Conservation (phyloP, 73 alveolate species). For the Halteria grandinella region DNA sequence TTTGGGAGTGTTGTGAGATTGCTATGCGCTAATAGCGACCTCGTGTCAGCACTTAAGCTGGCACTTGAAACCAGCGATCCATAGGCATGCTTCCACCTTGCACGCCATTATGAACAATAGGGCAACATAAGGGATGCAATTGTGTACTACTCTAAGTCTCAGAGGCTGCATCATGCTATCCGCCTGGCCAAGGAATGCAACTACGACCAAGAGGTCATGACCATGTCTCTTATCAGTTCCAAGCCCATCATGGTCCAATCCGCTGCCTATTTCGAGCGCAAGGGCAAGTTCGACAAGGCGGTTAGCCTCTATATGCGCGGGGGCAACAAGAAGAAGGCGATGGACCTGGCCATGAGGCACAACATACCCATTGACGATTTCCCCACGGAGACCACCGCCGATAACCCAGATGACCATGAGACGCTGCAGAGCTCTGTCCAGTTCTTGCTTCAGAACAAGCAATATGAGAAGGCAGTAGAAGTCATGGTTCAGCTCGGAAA, state of each 20-base stretch:
- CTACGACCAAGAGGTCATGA: conserved; percentile 86
- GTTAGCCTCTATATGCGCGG: conserved; percentile 91
- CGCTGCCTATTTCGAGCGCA: conserved; percentile 95
- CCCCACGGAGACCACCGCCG: conserved; percentile 44
- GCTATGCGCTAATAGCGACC: conserved; percentile 74
- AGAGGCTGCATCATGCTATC: conserved; percentile 94
- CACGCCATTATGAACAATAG: conserved; percentile 85
- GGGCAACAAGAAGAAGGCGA: conserved; percentile 93
- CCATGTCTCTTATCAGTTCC: conserved; percentile 85
- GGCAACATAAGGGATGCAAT: conserved; percentile 92
- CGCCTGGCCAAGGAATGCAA: conserved; percentile 94
- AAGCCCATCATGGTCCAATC: conserved; percentile 84
- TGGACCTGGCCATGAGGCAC: conserved; percentile 79
- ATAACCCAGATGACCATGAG: conserved; percentile 88
- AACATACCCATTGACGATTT: conserved; percentile 68
- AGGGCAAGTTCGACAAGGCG: conserved; percentile 88
- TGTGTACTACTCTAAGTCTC: conserved; percentile 87
- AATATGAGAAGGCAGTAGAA: conserved; percentile 92
- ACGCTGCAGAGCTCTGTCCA: conserved; percentile 79
- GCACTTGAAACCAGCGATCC: conserved; percentile 90
- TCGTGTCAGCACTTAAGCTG: conserved; percentile 80
- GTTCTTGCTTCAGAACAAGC: conserved; percentile 78
- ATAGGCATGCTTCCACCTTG: conserved; percentile 92
- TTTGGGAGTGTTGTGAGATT: conserved; percentile 78
- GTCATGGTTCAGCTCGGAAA: conserved; percentile 82